Conservation (phyloP, 2,329 filamentous ascomycete species). For the Paecilomyces niveus region DNA sequence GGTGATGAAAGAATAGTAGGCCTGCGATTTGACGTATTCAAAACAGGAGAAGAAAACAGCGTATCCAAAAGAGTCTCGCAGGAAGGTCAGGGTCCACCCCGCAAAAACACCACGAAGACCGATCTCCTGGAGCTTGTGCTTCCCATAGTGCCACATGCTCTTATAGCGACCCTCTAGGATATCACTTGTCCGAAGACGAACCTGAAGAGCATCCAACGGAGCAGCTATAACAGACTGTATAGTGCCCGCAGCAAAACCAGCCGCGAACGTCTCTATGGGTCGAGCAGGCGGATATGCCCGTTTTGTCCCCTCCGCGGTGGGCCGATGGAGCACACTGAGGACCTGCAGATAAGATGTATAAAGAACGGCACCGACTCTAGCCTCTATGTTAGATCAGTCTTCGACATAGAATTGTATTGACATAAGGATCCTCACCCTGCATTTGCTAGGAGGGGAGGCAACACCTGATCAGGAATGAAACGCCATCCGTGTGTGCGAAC, state of each 20-base stretch:
- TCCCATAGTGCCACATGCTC: conserved; percentile 58
- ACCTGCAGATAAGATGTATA: conserved; percentile 59
- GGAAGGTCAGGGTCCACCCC: conserved; percentile 52
- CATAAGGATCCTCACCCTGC: conserved; percentile 40
- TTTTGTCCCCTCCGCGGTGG: conserved; percentile 50
- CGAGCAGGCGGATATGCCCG: conserved; percentile 54
- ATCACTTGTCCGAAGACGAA: conserved; percentile 54
- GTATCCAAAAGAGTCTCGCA: conserved; percentile 55
- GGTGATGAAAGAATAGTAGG: conserved; percentile 55
- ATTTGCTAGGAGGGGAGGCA: conserved; percentile 58
- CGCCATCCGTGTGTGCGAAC: conserved; percentile 56
- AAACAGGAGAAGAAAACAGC: conserved; percentile 58
- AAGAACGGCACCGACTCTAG: conserved; percentile 53
- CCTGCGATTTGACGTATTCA: conserved; percentile 57
- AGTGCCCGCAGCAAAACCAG: conserved; percentile 53
- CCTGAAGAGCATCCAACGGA: conserved; percentile 57
- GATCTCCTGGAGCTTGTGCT: conserved; percentile 52
- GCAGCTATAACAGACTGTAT: conserved; percentile 57
- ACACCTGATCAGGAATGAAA: conserved; percentile 58
- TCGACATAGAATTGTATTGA: neutral
- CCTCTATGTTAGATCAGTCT: neutral
- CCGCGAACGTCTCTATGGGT: conserved; percentile 47
- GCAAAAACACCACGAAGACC: conserved; percentile 56
- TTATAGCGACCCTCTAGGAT: conserved; percentile 53
- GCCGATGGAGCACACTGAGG: conserved; percentile 51